Conservation (phyloP, 2,329 filamentous ascomycete genomes). For the Lachnellula cervina region DNA sequence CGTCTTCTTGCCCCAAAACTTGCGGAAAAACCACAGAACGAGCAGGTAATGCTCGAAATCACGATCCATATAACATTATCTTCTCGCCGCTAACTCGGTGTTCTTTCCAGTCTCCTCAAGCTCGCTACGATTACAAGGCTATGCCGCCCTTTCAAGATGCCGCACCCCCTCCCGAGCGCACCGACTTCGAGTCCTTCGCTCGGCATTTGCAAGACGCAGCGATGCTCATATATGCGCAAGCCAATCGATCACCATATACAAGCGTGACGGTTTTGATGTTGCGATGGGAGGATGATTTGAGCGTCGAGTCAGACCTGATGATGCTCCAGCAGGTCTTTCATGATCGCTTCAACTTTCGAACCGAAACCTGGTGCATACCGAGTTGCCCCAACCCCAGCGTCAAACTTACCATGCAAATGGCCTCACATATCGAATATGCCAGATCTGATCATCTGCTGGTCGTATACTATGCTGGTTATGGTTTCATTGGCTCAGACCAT, state of each 20-base stretch:
- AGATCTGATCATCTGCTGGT: slow-evolving; percentile 56
- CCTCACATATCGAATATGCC: slow-evolving; percentile 54
- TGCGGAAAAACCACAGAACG: slow-evolving; percentile 29
- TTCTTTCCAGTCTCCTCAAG: slow-evolving; percentile 22
- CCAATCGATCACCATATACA: slow-evolving; percentile 52
- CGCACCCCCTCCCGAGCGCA: slow-evolving; percentile 30
- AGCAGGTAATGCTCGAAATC: slow-evolving; percentile 26
- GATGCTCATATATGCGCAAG: slow-evolving; percentile 61
- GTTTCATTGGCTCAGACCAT: slow-evolving; percentile 53
- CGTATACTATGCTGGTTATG: slow-evolving; percentile 60
- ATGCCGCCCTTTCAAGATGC: slow-evolving; percentile 27
- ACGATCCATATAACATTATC: background rate
- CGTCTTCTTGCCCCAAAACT: slow-evolving; percentile 32
- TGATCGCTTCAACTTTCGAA: slow-evolving; percentile 56
- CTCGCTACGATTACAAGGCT: slow-evolving; percentile 29
- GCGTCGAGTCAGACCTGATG: slow-evolving; percentile 48
- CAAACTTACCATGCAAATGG: slow-evolving; percentile 57
- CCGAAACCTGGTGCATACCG: slow-evolving; percentile 57
- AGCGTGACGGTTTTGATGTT: slow-evolving; percentile 57
- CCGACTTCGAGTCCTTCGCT: slow-evolving; percentile 62
- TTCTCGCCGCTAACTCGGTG: slow-evolving; percentile 9
- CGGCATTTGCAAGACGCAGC: slow-evolving; percentile 64
- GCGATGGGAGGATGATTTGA: slow-evolving; percentile 57
- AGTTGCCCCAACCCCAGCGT: slow-evolving; percentile 53
- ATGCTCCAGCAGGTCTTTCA: slow-evolving; percentile 54